Base-by-base conservation (phyloP, 257 asterid genomes). In the Henckelia pumila region DNA sequence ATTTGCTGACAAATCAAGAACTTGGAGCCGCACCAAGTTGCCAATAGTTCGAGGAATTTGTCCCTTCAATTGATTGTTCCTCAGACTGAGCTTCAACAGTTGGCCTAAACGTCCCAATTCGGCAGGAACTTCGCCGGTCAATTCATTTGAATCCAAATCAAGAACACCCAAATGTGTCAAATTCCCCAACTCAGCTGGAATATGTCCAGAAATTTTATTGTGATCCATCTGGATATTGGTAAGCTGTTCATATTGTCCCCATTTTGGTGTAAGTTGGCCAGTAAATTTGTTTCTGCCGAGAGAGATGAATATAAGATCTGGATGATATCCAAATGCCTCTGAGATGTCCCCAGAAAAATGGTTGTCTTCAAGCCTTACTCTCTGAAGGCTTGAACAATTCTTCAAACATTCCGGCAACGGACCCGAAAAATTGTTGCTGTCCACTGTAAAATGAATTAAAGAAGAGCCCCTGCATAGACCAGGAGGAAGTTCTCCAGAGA, bases 401-500 rank as follows among this genome's bases (percentile, higher is more conserved):
- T 73, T 86, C 62, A 88, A 70, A 84, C 98, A 91, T 5, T 49
- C 75, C 0, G 96, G 97, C 69, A 91, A 49, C 40, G 76, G 76
- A 76, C 98, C 95, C 0, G 86, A 80, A 49, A 91, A 81, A 14
- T 63, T 69, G 80, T 91, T 91, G 62, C 67, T 69, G 73, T 74
- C 78, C 59, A 66, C 82, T 1, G 97, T 88, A 56, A 91, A 73
- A 20, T 82, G 76, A 59, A 47, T 56, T 5, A 88, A 66, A 35
- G 79, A 76, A 59, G 82, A 88, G 44, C 87, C 80, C 25, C 79
- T 75, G 77, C 97, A 91, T 53, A 91, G 19, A 56, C 71, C 72
- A 7, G 81, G 68, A 0, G 98, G 98, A n/a, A 91, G 72, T 68
- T 77, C 77, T 22, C 96, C 96, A 3, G 87, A 67, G 80, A 91